These are phyloP conservation scores for Penicillium bovifimosum DNA, from an alignment of 495 filamentous ascomycete genomes.

Conservation along the genomic window DNA sequence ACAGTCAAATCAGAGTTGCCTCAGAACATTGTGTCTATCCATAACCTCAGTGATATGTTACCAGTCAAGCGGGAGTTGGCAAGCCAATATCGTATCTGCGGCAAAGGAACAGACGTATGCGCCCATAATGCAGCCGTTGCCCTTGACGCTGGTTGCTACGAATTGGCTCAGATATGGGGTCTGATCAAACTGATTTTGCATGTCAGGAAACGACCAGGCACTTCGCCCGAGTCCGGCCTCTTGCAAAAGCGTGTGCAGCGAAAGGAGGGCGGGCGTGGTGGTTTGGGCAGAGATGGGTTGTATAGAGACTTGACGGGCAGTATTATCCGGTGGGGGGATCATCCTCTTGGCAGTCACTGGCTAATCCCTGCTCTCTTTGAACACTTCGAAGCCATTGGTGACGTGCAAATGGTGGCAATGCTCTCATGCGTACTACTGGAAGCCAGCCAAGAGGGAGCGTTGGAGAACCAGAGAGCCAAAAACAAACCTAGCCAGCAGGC, in stretches of 20 bases:
- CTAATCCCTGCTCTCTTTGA: conserved; percentile 62
- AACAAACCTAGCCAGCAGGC: conserved; percentile 16
- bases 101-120: conserved; percentile 72
- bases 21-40: conserved; percentile 60
- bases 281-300: conserved; percentile 4
- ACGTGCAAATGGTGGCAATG: conserved; percentile 95
- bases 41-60: conserved; percentile 59
- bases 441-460: conserved; percentile 30
- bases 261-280: conserved; percentile 23
- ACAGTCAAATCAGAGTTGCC: conserved; percentile 34
- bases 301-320: conserved; percentile 37
- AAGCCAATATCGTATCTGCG: conserved; percentile 74
- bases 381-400: conserved; percentile 72
- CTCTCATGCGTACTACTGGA: conserved; percentile 83
- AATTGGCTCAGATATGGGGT: conserved; percentile 80
- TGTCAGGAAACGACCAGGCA: conserved; percentile 57
- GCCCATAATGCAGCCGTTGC: conserved; percentile 76
- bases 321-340: conserved; percentile 77
- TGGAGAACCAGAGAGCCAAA: conserved; percentile 16
- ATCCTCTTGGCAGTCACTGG: conserved; percentile 69
- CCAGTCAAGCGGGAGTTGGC: conserved; percentile 76
- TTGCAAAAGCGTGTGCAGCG: conserved; percentile 13
- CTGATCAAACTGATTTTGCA: conserved; percentile 72
- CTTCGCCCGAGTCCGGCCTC: conserved; percentile 45
- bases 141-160: conserved; percentile 61